These are phyloP conservation scores for Zea mays DNA, from an alignment of 176 grass and related monocot genomes.

Conservation along the genomic window DNA sequence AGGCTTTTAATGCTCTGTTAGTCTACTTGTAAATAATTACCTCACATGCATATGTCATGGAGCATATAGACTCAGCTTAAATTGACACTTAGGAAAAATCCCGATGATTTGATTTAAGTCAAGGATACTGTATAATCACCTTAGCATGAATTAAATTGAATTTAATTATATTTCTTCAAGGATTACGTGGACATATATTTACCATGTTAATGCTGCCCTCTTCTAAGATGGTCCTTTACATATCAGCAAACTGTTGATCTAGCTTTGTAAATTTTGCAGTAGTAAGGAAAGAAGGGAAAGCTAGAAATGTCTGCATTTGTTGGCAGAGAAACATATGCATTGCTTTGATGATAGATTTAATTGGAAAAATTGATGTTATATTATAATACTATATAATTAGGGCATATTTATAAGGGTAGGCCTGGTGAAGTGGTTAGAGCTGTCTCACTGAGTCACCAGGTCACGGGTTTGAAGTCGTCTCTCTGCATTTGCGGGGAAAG, in stretches of 20 bases:
- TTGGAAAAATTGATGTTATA: background rate
- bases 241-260: background rate
- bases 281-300: no score
- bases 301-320: background rate
- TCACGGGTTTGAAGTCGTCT: no score
- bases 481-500: no score
- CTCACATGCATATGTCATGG: background rate
- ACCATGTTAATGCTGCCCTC: slow-evolving; percentile 1
- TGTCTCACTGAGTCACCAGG: no score
- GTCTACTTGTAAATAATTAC: background rate
- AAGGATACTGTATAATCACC: background rate
- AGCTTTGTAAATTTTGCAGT: background rate
- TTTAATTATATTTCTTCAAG: background rate
- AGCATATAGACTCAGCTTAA: background rate
- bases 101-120: background rate
- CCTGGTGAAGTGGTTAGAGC: no score
- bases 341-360: background rate
- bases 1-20: background rate
- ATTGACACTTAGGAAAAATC: background rate
- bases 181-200: background rate
- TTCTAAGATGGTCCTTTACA: slow-evolving; percentile 3
- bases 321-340: background rate
- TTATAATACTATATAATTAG: background rate
- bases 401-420: no score
- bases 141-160: background rate